phyloP scores from a whole-genome alignment of 305 asterid species.

The Nicotiana rustica region DNA sequence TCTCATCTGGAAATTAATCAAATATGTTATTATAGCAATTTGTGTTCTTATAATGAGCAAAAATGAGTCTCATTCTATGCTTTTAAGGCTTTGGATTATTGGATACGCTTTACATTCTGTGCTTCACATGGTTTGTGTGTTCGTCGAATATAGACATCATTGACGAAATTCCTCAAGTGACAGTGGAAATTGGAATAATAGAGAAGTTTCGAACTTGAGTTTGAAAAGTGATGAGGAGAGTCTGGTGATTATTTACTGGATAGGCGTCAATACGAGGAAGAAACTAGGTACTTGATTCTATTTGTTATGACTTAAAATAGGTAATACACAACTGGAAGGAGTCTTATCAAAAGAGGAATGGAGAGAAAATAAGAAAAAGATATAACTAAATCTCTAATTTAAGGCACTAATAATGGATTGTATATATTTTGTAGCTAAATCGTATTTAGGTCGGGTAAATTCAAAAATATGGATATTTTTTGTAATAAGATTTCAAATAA shows the following conservation, averaged over 20 bases:
- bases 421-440: no score
- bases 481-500: no score
- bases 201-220: conserved; percentile 50
- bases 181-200: conserved; percentile 49
- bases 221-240: conserved; percentile 69
- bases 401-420: no score
- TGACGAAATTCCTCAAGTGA: conserved; percentile 41
- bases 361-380: no score
- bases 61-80: conserved; percentile 65
- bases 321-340: no score
- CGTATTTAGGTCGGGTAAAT: no score
- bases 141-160: conserved; percentile 63
- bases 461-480: no score
- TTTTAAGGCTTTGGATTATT: conserved; percentile 76
- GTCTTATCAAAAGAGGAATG: no score
- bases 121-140: conserved; percentile 78
- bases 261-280: conserved; percentile 59
- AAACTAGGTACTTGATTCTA: conserved; percentile 53
- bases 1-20: conserved; percentile 78
- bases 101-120: conserved; percentile 78
- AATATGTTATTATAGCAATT: conserved; percentile 63
- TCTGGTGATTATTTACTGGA: conserved; percentile 55
- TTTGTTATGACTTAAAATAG: no score
- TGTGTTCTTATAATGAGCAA: conserved; percentile 68
- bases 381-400: no score